Percentiles rank a stretch among this genome's conserved stretches.
phyloP scores from a whole-genome alignment of 306 rosid species.

The Gillenia trifoliata region DNA sequence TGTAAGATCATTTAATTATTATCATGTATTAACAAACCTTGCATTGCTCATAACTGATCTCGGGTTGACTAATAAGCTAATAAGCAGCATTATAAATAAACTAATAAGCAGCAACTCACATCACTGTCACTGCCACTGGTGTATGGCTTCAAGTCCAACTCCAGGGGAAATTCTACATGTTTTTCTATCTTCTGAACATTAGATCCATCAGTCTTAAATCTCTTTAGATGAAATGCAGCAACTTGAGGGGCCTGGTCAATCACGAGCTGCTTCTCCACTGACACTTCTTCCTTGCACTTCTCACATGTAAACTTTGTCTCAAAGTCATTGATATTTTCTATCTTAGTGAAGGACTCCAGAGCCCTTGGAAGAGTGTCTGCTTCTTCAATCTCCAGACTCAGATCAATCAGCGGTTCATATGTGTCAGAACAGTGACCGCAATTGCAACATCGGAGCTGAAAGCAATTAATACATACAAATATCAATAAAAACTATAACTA shows the following conservation, averaged over 20 bases:
- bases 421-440: constrained; percentile 70
- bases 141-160: constrained; percentile 76
- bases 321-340: constrained; percentile 60
- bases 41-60: background rate
- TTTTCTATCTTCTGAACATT: constrained; percentile 71
- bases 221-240: constrained; percentile 74
- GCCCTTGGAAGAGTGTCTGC: constrained; percentile 64
- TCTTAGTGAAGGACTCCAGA: constrained; percentile 69
- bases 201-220: constrained; percentile 67
- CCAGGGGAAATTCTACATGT: constrained; percentile 68
- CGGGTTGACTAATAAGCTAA: background rate
- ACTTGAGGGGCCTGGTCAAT: constrained; percentile 63
- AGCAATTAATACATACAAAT: constrained; percentile 4
- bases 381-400: constrained; percentile 80
- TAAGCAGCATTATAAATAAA: background rate
- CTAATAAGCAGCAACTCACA: constrained; percentile 39
- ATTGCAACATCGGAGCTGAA: constrained; percentile 74
- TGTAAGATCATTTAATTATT: background rate
- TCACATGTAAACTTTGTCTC: constrained; percentile 59
- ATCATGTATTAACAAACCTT: background rate
- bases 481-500: background rate
- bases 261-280: constrained; percentile 68
- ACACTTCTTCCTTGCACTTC: constrained; percentile 64
- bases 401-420: constrained; percentile 68
- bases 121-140: constrained; percentile 25